phyloP scores from a whole-genome alignment of 768 basidiomycete species.

The Phlebiopsis flavidoalba region DNA sequence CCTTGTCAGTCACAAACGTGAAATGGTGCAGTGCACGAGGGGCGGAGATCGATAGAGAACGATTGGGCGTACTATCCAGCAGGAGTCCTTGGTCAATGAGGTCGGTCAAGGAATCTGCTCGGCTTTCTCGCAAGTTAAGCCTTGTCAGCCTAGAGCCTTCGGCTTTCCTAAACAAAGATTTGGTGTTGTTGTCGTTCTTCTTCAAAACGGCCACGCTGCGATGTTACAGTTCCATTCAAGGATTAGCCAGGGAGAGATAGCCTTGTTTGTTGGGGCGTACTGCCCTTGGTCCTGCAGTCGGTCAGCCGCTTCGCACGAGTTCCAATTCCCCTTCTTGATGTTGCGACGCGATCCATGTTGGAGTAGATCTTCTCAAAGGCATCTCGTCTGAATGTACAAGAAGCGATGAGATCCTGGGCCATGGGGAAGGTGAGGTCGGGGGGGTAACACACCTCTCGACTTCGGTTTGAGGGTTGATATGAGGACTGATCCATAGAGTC shows the following conservation, averaged over 20 bases:
- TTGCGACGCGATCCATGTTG: constrained; percentile 85
- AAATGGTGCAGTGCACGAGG: background rate
- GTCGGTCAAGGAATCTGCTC: constrained; percentile 58
- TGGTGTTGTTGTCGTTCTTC: constrained; percentile 72
- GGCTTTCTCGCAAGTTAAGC: constrained; percentile 73
- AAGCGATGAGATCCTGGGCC: background rate
- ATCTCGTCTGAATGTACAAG: constrained; percentile 59
- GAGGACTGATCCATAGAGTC: constrained; percentile 12
- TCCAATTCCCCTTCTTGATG: constrained; percentile 76
- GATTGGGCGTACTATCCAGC: constrained; percentile 39
- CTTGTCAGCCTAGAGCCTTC: constrained; percentile 72
- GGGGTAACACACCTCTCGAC: constrained; percentile 51
- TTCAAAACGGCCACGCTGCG: too few relatives aligned
- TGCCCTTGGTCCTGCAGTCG: constrained; percentile 77
- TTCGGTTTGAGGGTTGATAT: constrained; percentile 44
- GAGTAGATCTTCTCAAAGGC: constrained; percentile 78
- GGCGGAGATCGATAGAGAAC: background rate
- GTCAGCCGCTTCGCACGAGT: constrained; percentile 70
- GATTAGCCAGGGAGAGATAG: background rate
- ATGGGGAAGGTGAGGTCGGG: background rate
- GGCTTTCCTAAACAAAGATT: constrained; percentile 77
- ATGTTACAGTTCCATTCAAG: background rate
- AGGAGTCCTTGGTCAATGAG: constrained; percentile 59
- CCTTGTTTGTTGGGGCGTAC: background rate
- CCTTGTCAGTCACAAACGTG: constrained; percentile 34